Percentiles rank a stretch among this genome's conserved stretches.
Evolutionary conservation across 352 stramenopile genomes (phyloP).

Genomic region (Globisporangium paroecandrum): DNA sequence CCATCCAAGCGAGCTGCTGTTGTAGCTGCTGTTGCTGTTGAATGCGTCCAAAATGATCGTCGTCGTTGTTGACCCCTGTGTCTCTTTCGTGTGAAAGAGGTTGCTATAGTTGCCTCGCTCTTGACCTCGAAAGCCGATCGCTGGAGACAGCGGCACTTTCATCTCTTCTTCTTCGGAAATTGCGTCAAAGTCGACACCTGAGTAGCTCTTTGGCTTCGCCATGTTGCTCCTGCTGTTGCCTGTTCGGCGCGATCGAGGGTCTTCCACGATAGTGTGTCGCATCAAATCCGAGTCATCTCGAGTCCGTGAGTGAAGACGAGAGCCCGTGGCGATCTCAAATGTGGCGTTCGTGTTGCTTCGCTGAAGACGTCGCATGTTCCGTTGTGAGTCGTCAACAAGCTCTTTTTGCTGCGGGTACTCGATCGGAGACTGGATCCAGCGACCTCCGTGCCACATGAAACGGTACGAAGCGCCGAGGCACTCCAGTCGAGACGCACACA

Average conservation of each 20-base stretch:
- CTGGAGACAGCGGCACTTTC: constrained; percentile 8
- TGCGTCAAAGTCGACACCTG: constrained; percentile 8
- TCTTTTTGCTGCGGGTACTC: constrained; percentile 31
- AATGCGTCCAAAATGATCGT: background rate
- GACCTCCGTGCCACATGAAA: constrained; percentile 50
- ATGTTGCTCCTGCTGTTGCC: background rate
- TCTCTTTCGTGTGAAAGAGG: background rate
- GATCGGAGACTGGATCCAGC: constrained; percentile 55
- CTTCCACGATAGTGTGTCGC: constrained; percentile 15
- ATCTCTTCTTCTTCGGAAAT: constrained; percentile 1
- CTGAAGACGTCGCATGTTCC: constrained; percentile 7
- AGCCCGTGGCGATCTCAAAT: constrained; percentile 9
- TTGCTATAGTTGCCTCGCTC: background rate
- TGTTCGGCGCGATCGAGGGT: constrained; percentile 4
- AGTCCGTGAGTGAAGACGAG: constrained; percentile 23
- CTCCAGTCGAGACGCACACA: constrained; percentile 49
- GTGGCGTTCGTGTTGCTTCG: constrained; percentile 18
- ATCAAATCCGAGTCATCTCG: constrained; percentile 43
- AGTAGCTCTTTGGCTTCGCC: constrained; percentile 11
- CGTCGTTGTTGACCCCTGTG: background rate
- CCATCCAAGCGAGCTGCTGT: constrained; percentile 1
- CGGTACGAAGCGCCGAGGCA: constrained; percentile 49
- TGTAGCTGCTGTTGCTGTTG: background rate
- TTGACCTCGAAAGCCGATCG: background rate
- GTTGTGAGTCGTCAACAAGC: background rate